Conservation (phyloP, 1,284 basidiomycete genomes). For the Apiotrichum akiyoshidainum region DNA sequence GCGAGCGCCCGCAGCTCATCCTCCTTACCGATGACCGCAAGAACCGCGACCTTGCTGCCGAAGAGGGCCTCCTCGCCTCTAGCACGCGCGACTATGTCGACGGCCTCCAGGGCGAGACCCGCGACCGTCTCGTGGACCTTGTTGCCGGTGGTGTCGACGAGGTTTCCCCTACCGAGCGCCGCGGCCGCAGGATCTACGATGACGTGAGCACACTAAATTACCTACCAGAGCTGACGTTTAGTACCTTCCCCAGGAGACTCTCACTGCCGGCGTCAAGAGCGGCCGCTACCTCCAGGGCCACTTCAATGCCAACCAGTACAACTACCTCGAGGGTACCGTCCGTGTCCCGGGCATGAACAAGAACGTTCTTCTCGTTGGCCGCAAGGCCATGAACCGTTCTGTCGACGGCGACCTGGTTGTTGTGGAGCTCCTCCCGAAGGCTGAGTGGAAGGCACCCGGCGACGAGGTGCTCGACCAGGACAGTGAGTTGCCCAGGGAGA, state of each 20-base stretch:
- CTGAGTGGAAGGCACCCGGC: constrained; percentile 87
- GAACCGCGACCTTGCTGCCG: constrained; percentile 72
- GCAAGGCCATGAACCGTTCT: constrained; percentile 92
- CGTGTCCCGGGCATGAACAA: constrained; percentile 68
- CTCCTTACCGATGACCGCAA: constrained; percentile 86
- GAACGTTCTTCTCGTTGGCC: constrained; percentile 78
- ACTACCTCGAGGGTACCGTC: constrained; percentile 92
- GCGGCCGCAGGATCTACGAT: constrained; percentile 65
- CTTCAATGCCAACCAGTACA: constrained; percentile 93
- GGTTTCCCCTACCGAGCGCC: constrained; percentile 48
- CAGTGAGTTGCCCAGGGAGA: constrained; percentile 55
- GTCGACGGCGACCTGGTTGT: constrained; percentile 92
- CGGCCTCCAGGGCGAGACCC: constrained; percentile 58
- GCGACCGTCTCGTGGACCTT: constrained; percentile 68
- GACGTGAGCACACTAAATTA: constrained; percentile 58
- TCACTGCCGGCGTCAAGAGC: constrained; percentile 80
- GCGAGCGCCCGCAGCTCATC: constrained; percentile 62
- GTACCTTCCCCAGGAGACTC: constrained; percentile 73
- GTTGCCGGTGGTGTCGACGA: constrained; percentile 63
- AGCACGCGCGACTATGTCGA: constrained; percentile 77
- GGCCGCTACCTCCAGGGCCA: constrained; percentile 84
- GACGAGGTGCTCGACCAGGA: constrained; percentile 94
- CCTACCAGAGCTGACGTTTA: constrained; percentile 47
- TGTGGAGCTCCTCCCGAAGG: constrained; percentile 80
- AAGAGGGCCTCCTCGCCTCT: constrained; percentile 63